Base-by-base conservation (phyloP, 306 rosid species). In the Albizia julibrissin region DNA sequence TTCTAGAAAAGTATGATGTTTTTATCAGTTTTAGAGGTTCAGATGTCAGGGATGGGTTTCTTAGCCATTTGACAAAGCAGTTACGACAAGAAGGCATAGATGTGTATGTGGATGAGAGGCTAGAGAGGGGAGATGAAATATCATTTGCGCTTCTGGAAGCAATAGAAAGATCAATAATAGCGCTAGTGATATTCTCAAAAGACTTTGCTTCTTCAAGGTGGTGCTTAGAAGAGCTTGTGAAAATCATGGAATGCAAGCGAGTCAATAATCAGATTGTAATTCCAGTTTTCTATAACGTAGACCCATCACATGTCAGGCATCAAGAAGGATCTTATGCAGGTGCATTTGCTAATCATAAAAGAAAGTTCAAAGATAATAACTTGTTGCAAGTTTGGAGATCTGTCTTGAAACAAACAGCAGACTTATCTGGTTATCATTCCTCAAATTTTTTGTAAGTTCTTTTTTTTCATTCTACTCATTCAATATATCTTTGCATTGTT, bases 171-270 rank as follows among this genome's bases (percentile, higher is more conserved):
- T 61, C 80, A 10, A 3, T 0, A 11, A 42, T 76, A 62, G 46
- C 72, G 2, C 12, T 76, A 21, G 19, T 76, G 13, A 61, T 76
- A 16, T 76, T 76, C 31, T 61, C 72, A 0, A 2, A 77, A 18
- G 3, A 62, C 29, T 77, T 18, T 18, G 80, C 80, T 62, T 26
- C 80, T 62, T 77, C 72, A 43, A 77, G 13, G n/a, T 64, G 72
- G 72, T 77, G 72, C 43, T 43, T 77, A 39, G 46, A 77, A 4
- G 80, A 77, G 31, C 72, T 77, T 8, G 71, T 15, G 6, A 40
- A 61, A 59, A 42, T 59, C n/a, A 59, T 76, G 2, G 71, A 76
- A 26, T 76, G 80, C 43, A 76, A 26, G 14, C 3, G 0, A 27
- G 44, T 1, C 3, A 10, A 10, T 2, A 8, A 9, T 8, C 80